phyloP scores from a whole-genome alignment of 306 rosid species.

The Dryas octopetala region DNA sequence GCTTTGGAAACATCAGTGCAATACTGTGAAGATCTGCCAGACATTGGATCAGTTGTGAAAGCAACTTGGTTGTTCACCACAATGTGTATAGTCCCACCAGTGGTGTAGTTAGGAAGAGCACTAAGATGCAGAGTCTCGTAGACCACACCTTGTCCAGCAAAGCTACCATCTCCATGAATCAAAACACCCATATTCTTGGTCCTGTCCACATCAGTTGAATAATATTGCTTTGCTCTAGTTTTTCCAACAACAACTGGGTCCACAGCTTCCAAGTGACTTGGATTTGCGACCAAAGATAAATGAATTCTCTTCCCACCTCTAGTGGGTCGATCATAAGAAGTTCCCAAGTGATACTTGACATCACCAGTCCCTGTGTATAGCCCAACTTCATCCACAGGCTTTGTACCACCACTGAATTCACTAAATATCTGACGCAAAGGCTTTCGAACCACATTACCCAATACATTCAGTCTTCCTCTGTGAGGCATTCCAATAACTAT shows the following conservation, averaged over 20 bases:
- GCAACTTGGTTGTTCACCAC: constrained; percentile 96
- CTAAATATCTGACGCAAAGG: constrained; percentile 89
- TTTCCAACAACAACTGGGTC: constrained; percentile 90
- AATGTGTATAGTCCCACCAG: constrained; percentile 94
- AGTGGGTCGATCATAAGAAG: constrained; percentile 92
- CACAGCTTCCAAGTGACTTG: constrained; percentile 98
- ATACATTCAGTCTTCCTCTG: constrained; percentile 78
- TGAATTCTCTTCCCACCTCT: constrained; percentile 85
- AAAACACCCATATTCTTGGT: constrained; percentile 79
- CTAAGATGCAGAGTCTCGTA: constrained; percentile 94
- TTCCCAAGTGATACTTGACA: constrained; percentile 93
- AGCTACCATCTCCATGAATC: constrained; percentile 98
- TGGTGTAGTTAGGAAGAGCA: constrained; percentile 91
- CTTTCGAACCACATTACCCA: constrained; percentile 91
- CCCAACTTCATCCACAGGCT: constrained; percentile 85
- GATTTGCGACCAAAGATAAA: constrained; percentile 89
- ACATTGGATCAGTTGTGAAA: constrained; percentile 83
- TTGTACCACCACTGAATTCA: constrained; percentile 80
- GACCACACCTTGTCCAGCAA: constrained; percentile 98
- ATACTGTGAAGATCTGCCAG: constrained; percentile 90
- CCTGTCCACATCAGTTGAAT: constrained; percentile 66
- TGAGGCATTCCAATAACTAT: constrained; percentile 96
- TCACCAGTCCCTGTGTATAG: constrained; percentile 96
- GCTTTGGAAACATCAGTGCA: constrained; percentile 98
- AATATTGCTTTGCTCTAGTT: constrained; percentile 93